Base-by-base conservation (phyloP, 2,329 filamentous ascomycete species). In the Diaporthe ilicicola region DNA sequence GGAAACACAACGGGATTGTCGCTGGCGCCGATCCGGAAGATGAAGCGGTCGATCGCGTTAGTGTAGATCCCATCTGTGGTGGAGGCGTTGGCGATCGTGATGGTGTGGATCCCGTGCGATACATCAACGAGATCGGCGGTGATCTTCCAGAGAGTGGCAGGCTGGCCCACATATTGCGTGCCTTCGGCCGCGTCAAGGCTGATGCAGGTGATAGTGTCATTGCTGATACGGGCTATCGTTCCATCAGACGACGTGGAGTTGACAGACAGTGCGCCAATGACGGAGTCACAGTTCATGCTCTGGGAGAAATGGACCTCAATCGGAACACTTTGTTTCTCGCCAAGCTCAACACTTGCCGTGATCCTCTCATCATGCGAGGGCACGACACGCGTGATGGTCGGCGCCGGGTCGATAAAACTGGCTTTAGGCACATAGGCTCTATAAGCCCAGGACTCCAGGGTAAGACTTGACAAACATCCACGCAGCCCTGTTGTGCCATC, bases 1-100 rank as follows among this genome's bases (percentile, higher is more conserved):
- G 87, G 86, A 74, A 89, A 91, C 0, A 90, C 82, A 61, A 92
- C 85, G 0, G 89, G 89, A 75, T 92, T 92, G 72, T 87, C 82
- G 4, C 74, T 75, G 72, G 86, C 82, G 44, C 90, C 90, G 62
- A 91, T 81, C 19, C 90, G 88, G 74, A 92, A 81, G 73, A 92
- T 81, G 78, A 92, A 90, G 70, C 87, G 86, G 72, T 92, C 90
- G n/a, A 84, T 78, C 0, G 88, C 82, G 59, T 85, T 81, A 0
- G 88, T 91, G 29, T 80, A 80, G 4, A 76, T 80, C 2, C 83
- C 83, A 27, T 81, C 79, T 5, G 78, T 76, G 50, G 81, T 83
- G 3, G 84, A 83, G 24, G 85, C 84, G 73, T 91, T 91, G 64
- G 82, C 84, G 55, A 92, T 79, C 0, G 86, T 89, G 66, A 92